These are phyloP conservation scores for Lactarius quietus DNA, from an alignment of 768 basidiomycete species.

Conservation along the genomic window DNA sequence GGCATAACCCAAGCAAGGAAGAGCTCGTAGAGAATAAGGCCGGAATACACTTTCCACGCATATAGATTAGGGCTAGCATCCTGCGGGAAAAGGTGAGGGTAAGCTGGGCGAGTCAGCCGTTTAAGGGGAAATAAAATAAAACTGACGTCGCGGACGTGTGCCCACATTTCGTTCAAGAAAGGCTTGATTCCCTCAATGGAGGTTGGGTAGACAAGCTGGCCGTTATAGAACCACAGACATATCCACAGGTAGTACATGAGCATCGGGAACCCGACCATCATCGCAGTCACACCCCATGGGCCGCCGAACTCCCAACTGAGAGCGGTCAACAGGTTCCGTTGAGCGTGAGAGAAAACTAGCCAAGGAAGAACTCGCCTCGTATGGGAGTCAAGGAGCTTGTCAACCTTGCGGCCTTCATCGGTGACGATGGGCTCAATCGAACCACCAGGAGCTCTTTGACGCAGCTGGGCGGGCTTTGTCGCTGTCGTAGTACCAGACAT, in stretches of 20 bases:
- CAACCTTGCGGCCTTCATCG: slow-evolving; percentile 69
- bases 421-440: slow-evolving; percentile 43
- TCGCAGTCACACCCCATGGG: slow-evolving; percentile 83
- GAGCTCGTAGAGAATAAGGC: slow-evolving; percentile 85
- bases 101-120: neutral
- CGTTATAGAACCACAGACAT: slow-evolving; percentile 95
- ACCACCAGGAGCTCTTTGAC: slow-evolving; percentile 28
- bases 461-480: slow-evolving; percentile 25
- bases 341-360: slow-evolving; percentile 19
- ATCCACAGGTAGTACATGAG: slow-evolving; percentile 99
- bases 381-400: slow-evolving; percentile 58
- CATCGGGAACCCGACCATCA: slow-evolving; percentile 91
- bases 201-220: slow-evolving; percentile 65
- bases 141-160: slow-evolving; percentile 73
- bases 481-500: slow-evolving; percentile 26
- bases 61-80: slow-evolving; percentile 88
- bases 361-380: slow-evolving; percentile 39
- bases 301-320: slow-evolving; percentile 94
- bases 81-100: slow-evolving; percentile 39
- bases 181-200: slow-evolving; percentile 70
- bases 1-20: slow-evolving; percentile 88
- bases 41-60: slow-evolving; percentile 87
- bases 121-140: neutral
- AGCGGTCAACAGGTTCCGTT: slow-evolving; percentile 7
- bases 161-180: slow-evolving; percentile 80